Conservation (phyloP, 306 rosid species). For the Quillaja saponaria region DNA sequence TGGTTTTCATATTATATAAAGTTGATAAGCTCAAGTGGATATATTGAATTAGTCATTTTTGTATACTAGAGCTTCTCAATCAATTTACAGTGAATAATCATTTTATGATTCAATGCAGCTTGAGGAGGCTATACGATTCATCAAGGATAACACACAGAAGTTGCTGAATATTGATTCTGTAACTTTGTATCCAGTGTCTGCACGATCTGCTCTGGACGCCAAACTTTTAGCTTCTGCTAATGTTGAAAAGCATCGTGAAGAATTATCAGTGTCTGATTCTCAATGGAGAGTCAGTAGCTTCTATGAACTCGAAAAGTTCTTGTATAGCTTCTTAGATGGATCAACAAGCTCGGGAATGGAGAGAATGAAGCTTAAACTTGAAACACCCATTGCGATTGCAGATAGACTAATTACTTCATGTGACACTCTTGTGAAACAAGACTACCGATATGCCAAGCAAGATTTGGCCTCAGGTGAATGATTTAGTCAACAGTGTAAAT, state of each 20-base stretch:
- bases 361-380: constrained; percentile 90
- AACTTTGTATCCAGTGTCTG: constrained; percentile 83
- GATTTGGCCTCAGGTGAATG: constrained; percentile 69
- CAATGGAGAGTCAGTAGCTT: constrained; percentile 58
- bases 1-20: constrained; percentile 16
- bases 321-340: constrained; percentile 84
- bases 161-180: constrained; percentile 74
- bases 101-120: constrained; percentile 63
- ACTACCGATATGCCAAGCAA: constrained; percentile 65
- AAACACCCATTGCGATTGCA: constrained; percentile 85
- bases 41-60: background rate
- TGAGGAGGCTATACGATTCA: constrained; percentile 79
- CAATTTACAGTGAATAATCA: constrained; percentile 9
- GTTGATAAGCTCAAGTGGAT: constrained; percentile 10
- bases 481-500: constrained; percentile 52
- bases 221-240: constrained; percentile 59
- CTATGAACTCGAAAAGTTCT: constrained; percentile 67
- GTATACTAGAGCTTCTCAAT: background rate
- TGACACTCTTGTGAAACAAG: constrained; percentile 72
- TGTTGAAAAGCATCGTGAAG: constrained; percentile 40
- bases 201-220: constrained; percentile 84
- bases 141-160: constrained; percentile 71
- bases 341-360: constrained; percentile 85
- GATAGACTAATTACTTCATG: constrained; percentile 74
- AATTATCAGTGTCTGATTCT: constrained; percentile 46